Conservation (phyloP, 208 protist species). For the Leishmania aethiopica region DNA sequence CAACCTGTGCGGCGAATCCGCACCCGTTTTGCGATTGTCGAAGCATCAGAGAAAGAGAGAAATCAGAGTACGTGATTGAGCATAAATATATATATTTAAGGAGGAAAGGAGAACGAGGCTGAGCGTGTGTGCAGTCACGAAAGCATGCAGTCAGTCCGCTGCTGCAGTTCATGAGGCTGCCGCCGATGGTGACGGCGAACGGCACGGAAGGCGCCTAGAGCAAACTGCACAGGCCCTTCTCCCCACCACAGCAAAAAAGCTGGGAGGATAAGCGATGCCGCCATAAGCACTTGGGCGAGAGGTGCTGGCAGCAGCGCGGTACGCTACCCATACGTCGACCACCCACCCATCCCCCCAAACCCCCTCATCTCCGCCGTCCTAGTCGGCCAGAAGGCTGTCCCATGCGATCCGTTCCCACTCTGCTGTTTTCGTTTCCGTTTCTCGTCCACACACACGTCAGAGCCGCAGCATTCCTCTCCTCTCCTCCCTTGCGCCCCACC, state of each 20-base stretch:
- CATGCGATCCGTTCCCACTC: neutral
- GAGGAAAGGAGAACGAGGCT: slow-evolving; percentile 4
- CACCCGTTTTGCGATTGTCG: neutral
- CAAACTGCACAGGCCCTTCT: neutral
- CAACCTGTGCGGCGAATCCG: slow-evolving; percentile 9
- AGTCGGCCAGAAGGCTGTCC: neutral
- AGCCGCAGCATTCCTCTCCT: neutral
- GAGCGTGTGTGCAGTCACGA: neutral
- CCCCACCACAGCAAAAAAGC: neutral
- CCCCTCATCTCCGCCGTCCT: neutral
- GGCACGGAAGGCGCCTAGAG: neutral
- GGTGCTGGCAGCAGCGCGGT: neutral
- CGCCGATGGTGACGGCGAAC: neutral
- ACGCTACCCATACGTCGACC: neutral
- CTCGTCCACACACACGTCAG: neutral
- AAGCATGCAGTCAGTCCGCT: neutral
- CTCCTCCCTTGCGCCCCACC: neutral
- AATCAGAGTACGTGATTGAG: neutral
- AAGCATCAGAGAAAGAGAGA: neutral
- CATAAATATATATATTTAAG: neutral
- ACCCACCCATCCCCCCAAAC: neutral
- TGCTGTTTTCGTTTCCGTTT: neutral
- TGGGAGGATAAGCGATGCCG: neutral
- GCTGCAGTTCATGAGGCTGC: neutral
- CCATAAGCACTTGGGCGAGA: neutral